phyloP scores from a whole-genome alignment of 2,329 filamentous ascomycete species.

The Diplodia mutila region DNA sequence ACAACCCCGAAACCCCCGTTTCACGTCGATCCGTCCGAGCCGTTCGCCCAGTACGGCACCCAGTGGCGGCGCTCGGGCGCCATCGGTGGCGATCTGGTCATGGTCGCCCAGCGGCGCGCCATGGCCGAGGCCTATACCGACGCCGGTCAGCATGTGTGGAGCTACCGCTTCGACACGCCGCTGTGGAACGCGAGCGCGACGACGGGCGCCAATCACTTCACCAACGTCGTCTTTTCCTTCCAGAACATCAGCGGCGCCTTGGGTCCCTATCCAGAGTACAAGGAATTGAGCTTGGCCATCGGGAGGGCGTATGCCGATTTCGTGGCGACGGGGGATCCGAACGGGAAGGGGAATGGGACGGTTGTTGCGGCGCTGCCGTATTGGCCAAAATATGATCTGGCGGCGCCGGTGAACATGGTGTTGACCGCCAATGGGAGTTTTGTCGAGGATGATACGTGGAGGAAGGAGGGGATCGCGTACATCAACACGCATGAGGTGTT shows the following conservation, averaged over 20 bases:
- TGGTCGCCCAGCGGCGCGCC: constrained; percentile 57
- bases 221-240: constrained; percentile 47
- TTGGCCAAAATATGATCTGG: constrained; percentile 47
- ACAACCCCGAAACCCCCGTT: constrained; percentile 22
- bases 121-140: constrained; percentile 53
- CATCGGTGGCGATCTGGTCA: constrained; percentile 51
- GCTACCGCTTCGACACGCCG: constrained; percentile 61
- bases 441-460: constrained; percentile 44
- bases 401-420: constrained; percentile 42
- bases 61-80: constrained; percentile 58
- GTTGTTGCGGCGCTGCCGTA: constrained; percentile 31
- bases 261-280: constrained; percentile 35
- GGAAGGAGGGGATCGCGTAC: constrained; percentile 42
- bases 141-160: constrained; percentile 53
- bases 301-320: constrained; percentile 47
- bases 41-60: constrained; percentile 25
- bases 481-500: constrained; percentile 34
- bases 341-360: constrained; percentile 30
- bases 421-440: constrained; percentile 41
- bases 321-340: constrained; percentile 47
- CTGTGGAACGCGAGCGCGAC: constrained; percentile 46
- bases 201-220: constrained; percentile 54
- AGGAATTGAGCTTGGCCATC: constrained; percentile 44
- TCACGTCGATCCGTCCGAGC: not conserved
- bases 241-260: constrained; percentile 43